These are phyloP conservation scores for Zalerion maritima DNA, from an alignment of 495 filamentous ascomycete genomes.

Conservation along the genomic window DNA sequence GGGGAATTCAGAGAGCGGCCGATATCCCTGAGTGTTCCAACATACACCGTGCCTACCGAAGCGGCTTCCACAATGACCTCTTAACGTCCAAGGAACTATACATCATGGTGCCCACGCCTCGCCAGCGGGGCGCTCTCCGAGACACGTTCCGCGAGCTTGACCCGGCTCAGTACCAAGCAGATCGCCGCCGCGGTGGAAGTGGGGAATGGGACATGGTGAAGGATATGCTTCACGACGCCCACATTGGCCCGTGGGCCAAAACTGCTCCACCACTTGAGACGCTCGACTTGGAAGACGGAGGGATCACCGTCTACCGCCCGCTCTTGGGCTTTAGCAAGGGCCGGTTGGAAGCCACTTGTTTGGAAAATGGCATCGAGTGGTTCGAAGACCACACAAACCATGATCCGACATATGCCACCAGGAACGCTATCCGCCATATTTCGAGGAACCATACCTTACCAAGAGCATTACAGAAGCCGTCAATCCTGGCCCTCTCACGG, in stretches of 20 bases:
- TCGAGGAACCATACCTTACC: slow-evolving; percentile 45
- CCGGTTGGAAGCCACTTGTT: slow-evolving; percentile 57
- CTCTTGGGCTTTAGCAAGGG: slow-evolving; percentile 61
- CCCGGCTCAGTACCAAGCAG: too few species aligned
- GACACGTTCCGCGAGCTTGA: too few species aligned
- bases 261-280: slow-evolving; percentile 4
- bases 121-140: slow-evolving; percentile 9
- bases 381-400: slow-evolving; percentile 79
- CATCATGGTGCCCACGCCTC: slow-evolving; percentile 8
- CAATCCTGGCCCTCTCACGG: slow-evolving; percentile 41
- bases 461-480: slow-evolving; percentile 46
- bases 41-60: slow-evolving; percentile 53
- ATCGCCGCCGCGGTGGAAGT: slow-evolving; percentile 4
- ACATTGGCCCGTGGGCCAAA: slow-evolving; percentile 11
- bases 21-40: slow-evolving; percentile 75
- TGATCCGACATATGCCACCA: slow-evolving; percentile 57
- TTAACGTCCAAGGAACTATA: slow-evolving; percentile 10
- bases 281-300: slow-evolving; percentile 46
- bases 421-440: slow-evolving; percentile 69
- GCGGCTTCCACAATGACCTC: slow-evolving; percentile 39
- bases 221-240: slow-evolving; percentile 8
- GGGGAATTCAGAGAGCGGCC: slow-evolving; percentile 46
- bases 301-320: slow-evolving; percentile 59
- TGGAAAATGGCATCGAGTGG: slow-evolving; percentile 48
- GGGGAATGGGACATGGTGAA: slow-evolving; percentile 2